Base-by-base conservation (phyloP, 2,329 filamentous ascomycete species). In the Trichoderma sp. region DNA sequence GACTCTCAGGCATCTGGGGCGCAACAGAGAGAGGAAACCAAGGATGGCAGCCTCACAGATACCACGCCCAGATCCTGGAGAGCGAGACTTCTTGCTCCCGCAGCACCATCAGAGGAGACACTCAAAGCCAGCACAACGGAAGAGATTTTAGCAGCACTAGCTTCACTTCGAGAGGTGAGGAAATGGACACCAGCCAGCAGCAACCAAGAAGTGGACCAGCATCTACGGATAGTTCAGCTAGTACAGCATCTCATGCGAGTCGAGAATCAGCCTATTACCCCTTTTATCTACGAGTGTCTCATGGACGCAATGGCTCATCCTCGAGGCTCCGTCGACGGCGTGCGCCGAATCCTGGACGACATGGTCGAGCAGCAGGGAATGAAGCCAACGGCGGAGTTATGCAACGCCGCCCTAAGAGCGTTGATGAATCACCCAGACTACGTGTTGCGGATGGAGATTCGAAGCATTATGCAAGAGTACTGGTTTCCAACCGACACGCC, bases 391-490 rank as follows among this genome's bases (percentile, higher is more conserved):
- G 85, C 86, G 1, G 85, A 85, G 4, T 86, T 92, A 2, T 95
- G 93, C 76, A 91, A 95, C 79, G 88, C 88, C 73, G 88, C 91
- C 3, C 82, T 98, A 23, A 73, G 92, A 85, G 91, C 88, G 6
- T 85, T 98, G 28, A 89, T 93, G 0, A 88, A 96, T 9, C 96
- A 98, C 79, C 93, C 95, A 0, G 93, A 98, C 80, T 95, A 97
- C 76, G 75, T 94, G 6, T 83, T 96, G 28, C 90, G 94, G 43
- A 87, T 88, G 68, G 86, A 91, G 43, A 86, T 97, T 4, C 83
- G 98, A 50, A 83, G 88, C 69, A 90, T 91, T 70, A 94, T 96
- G 92, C 88, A 89, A 76, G 85, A 89, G 70, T 86, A 89, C 74
- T 97, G 94, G 92, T 78, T 80, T 62, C 73, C 76, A 2, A 74